Percentiles rank a stretch among this genome's conserved stretches.
Evolutionary conservation across 1,284 basidiomycete genomes (phyloP).

Genomic region (Pseudozyma hubeiensis): DNA sequence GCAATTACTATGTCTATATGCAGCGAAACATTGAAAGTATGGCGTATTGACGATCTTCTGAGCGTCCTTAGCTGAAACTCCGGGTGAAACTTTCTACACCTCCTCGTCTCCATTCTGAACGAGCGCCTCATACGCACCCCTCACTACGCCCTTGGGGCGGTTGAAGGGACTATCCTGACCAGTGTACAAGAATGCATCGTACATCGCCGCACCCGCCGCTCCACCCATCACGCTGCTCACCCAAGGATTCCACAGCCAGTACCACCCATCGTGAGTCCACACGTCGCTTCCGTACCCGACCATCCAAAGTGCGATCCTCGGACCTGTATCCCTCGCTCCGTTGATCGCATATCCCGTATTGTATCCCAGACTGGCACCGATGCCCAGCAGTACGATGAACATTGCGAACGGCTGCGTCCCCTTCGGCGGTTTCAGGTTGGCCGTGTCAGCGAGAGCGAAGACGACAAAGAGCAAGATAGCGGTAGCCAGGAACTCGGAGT

Average conservation of each 20-base stretch:
- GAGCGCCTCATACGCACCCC: slow-evolving; percentile 4
- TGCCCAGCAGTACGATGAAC: slow-evolving; percentile 74
- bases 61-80: no score
- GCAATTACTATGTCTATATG: no score
- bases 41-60: no score
- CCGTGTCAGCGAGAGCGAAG: slow-evolving; percentile 48
- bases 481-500: slow-evolving; percentile 57
- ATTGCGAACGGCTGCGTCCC: slow-evolving; percentile 74
- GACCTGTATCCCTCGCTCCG: slow-evolving; percentile 77
- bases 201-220: slow-evolving; percentile 63
- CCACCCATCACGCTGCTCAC: slow-evolving; percentile 63
- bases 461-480: slow-evolving; percentile 56
- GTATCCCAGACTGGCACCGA: slow-evolving; percentile 74
- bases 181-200: slow-evolving; percentile 68
- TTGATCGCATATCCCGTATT: slow-evolving; percentile 77
- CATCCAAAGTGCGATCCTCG: slow-evolving; percentile 75
- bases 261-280: slow-evolving; percentile 73
- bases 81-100: not conserved
- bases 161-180: slow-evolving; percentile 67
- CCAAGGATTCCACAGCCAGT: slow-evolving; percentile 80
- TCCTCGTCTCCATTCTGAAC: slow-evolving; percentile 3
- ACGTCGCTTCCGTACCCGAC: slow-evolving; percentile 74
- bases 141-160: slow-evolving; percentile 16
- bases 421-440: slow-evolving; percentile 72
- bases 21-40: no score